Percentiles rank a stretch among this genome's conserved stretches.
Conservation (phyloP, 1,284 basidiomycete species). For the Rhodotorula sp. region DNA sequence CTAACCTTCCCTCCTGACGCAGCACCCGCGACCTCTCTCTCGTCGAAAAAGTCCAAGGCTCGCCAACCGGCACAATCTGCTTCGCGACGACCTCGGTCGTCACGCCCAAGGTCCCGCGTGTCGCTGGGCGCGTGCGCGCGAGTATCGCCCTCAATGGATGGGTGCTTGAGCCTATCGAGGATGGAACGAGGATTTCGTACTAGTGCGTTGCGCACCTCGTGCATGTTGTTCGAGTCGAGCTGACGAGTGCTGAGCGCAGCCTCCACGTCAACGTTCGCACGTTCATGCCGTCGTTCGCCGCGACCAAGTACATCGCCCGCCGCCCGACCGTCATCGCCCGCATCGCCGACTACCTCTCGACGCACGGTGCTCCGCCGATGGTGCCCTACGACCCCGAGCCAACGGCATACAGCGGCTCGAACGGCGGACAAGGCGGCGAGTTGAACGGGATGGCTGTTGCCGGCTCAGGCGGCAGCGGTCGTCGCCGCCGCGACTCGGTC, state of each 20-base stretch:
- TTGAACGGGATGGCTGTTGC: background rate
- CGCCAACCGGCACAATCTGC: constrained; percentile 41
- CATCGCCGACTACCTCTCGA: constrained; percentile 42
- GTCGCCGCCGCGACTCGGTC: constrained; percentile 29
- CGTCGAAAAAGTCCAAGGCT: constrained; percentile 43
- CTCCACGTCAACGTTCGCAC: constrained; percentile 44
- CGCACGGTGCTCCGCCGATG: constrained; percentile 40
- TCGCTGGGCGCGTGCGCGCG: constrained; percentile 42
- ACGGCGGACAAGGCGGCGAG: background rate
- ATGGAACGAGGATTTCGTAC: constrained; percentile 25
- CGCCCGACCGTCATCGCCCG: constrained; percentile 43
- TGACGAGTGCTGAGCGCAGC: constrained; percentile 13
- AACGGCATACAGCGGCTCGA: constrained; percentile 4
- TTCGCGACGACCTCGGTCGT: constrained; percentile 45
- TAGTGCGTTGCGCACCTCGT: constrained; percentile 17
- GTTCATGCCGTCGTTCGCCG: constrained; percentile 41
- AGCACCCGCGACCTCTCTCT: constrained; percentile 44
- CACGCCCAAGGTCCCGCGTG: constrained; percentile 40
- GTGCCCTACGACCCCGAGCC: constrained; percentile 35
- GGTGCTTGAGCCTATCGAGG: constrained; percentile 40
- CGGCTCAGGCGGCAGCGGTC: background rate
- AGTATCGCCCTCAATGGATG: constrained; percentile 44
- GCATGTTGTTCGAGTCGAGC: too few relatives aligned
- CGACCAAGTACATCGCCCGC: constrained; percentile 41
- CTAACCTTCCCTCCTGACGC: background rate